phyloP scores from a whole-genome alignment of 352 stramenopile genomes.

The Blastocystis sp. region DNA sequence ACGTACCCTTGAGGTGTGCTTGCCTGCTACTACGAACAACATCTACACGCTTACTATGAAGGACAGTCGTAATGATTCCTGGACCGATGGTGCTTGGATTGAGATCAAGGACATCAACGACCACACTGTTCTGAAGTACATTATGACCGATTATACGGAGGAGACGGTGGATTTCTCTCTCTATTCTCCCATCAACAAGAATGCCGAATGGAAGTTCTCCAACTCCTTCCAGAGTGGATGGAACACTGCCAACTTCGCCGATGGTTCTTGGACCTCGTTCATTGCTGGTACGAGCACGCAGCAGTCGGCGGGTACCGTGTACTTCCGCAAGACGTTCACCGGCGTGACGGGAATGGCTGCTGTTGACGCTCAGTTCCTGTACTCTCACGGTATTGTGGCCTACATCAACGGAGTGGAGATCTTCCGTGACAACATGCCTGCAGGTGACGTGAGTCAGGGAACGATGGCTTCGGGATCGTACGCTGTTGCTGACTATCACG shows the following conservation, averaged over 20 bases:
- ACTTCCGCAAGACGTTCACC: conserved; percentile 2
- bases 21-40: neutral
- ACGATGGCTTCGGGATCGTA: neutral
- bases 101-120: neutral
- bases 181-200: conserved; percentile 1
- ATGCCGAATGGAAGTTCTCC: neutral
- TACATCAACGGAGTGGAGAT: conserved; percentile 14
- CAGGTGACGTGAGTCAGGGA: neutral
- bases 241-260: neutral
- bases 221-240: neutral
- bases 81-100: neutral
- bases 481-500: neutral
- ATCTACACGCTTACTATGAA: neutral
- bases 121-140: conserved; percentile 14
- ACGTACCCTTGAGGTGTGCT: neutral
- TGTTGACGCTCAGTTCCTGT: neutral
- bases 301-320: neutral
- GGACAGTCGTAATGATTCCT: neutral
- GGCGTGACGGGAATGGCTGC: neutral
- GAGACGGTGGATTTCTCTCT: neutral
- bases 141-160: neutral
- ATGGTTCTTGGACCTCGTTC: neutral
- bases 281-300: neutral
- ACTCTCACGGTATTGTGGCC: neutral
- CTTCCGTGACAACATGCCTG: neutral